These are phyloP conservation scores for Neurospora tetraspora DNA, from an alignment of 495 filamentous ascomycete genomes.

Conservation along the genomic window DNA sequence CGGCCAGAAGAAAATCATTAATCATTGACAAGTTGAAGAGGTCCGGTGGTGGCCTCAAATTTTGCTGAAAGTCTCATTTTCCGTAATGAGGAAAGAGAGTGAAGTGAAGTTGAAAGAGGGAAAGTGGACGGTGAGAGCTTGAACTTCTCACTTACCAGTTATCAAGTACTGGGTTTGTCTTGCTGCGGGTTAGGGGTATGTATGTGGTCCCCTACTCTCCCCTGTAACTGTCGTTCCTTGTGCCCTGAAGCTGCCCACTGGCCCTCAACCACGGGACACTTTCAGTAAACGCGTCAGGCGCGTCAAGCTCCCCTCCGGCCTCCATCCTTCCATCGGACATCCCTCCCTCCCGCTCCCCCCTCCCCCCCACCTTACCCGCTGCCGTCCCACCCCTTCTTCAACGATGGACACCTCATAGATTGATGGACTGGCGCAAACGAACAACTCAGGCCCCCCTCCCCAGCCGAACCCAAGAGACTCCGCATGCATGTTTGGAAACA, in stretches of 20 bases:
- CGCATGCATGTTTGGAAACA: neutral
- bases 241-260: neutral
- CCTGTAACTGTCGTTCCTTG: neutral
- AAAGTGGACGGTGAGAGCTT: neutral
- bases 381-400: neutral
- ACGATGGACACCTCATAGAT: neutral
- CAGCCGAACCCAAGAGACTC: neutral
- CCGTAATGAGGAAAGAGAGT: neutral
- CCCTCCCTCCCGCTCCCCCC: neutral
- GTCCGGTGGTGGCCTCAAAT: neutral
- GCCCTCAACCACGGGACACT: neutral
- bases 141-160: no score
- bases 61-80: neutral
- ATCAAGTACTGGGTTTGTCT: no score
- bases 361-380: neutral
- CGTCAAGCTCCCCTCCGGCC: slow-evolving; percentile 18
- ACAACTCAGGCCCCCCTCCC: neutral
- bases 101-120: neutral
- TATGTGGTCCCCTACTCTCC: neutral
- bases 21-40: neutral
- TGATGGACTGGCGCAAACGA: neutral
- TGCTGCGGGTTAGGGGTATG: neutral
- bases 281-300: slow-evolving; percentile 1
- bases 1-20: neutral
- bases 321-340: neutral